phyloP scores from a whole-genome alignment of 305 asterid species.

The Fraxinus albicans region DNA sequence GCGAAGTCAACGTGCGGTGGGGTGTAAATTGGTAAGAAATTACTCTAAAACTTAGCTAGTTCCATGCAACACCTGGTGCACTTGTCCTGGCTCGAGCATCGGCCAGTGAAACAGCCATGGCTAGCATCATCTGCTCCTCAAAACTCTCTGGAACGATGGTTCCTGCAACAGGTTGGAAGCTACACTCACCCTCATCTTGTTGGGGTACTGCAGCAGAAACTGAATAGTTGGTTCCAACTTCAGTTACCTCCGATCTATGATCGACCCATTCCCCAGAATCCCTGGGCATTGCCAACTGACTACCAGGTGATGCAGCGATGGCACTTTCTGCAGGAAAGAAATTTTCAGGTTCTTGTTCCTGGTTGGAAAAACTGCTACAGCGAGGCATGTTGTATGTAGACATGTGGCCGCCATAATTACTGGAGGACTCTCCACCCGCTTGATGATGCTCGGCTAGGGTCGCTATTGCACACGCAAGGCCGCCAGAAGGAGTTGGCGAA shows the following conservation, averaged over 20 bases:
- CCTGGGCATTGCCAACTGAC: constrained; percentile 41
- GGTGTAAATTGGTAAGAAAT: background rate
- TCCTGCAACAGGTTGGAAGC: constrained; percentile 39
- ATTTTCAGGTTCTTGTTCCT: constrained; percentile 45
- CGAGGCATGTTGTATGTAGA: constrained; percentile 39
- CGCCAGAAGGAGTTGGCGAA: constrained; percentile 82
- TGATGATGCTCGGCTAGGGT: constrained; percentile 95
- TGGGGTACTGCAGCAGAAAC: constrained; percentile 50
- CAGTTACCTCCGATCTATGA: constrained; percentile 39
- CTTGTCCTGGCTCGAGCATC: constrained; percentile 72
- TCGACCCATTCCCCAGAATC: background rate
- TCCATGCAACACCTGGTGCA: constrained; percentile 76
- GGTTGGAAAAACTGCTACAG: constrained; percentile 38
- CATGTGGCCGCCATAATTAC: constrained; percentile 33
- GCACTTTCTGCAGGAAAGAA: constrained; percentile 46
- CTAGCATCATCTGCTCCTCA: constrained; percentile 99
- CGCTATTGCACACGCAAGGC: constrained; percentile 94
- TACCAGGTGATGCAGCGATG: constrained; percentile 31
- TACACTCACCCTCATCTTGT: constrained; percentile 45
- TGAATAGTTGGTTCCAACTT: constrained; percentile 57
- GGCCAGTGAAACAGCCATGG: constrained; percentile 96
- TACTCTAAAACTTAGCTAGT: constrained; percentile 38
- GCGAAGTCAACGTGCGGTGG: background rate
- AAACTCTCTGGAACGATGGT: constrained; percentile 64
- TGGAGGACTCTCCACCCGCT: constrained; percentile 52